phyloP scores from a whole-genome alignment of 2,329 filamentous ascomycete species.

The Drechslerella stenobrocha region DNA sequence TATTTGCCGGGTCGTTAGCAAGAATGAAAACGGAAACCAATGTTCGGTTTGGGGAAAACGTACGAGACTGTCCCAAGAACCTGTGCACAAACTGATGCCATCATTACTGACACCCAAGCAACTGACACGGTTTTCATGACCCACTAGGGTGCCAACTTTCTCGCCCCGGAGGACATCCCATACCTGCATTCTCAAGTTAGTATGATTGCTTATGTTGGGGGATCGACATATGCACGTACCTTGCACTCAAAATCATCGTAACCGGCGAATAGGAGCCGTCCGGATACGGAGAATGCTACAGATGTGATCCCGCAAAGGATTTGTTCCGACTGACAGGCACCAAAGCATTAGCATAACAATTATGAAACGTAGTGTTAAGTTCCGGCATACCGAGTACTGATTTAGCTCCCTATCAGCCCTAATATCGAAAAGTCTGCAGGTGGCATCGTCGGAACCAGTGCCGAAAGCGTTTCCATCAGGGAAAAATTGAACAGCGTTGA shows the following conservation, averaged over 20 bases:
- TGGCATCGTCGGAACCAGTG: conserved; percentile 95
- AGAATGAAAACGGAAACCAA: not conserved
- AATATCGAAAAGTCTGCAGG: conserved; percentile 96
- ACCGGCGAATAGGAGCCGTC: conserved; percentile 89
- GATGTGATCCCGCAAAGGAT: conserved; percentile 98
- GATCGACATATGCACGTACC: conserved; percentile 62
- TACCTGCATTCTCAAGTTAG: conserved; percentile 64
- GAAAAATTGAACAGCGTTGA: conserved; percentile 99
- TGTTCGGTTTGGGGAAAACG: conserved; percentile 55
- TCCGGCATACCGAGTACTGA: conserved; percentile 65
- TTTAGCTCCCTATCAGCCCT: conserved; percentile 82
- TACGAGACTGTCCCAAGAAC: conserved; percentile 99
- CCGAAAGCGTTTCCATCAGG: conserved; percentile 98
- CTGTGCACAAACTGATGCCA: conserved; percentile 97
- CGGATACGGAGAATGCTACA: conserved; percentile 95
- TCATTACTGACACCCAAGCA: conserved; percentile 98
- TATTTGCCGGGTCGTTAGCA: conserved; percentile 57
- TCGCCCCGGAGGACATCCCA: conserved; percentile 97
- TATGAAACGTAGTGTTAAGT: conserved; percentile 8
- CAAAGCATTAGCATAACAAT: conserved; percentile 16
- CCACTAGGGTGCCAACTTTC: conserved; percentile 93
- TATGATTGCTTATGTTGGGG: not conserved
- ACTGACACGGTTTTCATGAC: conserved; percentile 98
- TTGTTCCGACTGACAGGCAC: conserved; percentile 74
- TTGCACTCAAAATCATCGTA: conserved; percentile 99